Conservation (phyloP, 257 asterid genomes). For the Jacaranda mimosifolia region DNA sequence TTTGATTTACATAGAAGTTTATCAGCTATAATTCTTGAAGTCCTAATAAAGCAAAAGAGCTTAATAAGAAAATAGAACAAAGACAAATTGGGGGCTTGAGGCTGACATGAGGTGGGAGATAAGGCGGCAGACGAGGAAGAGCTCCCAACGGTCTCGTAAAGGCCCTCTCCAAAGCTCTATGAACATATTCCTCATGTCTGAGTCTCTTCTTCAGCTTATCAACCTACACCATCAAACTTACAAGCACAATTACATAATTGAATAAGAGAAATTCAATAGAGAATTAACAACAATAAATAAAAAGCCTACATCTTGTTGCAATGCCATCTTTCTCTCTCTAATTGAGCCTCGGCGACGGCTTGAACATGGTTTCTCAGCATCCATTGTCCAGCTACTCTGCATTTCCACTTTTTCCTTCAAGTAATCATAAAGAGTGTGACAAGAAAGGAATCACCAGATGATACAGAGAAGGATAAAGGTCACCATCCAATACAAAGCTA, state of each 20-base stretch:
- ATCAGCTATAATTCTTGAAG: not conserved
- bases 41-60: not conserved
- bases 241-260: not conserved
- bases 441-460: slow-evolving; percentile 48
- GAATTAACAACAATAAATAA: not conserved
- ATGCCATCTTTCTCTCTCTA: slow-evolving; percentile 77
- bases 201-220: slow-evolving; percentile 89
- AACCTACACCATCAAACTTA: slow-evolving; percentile 53
- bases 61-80: not conserved
- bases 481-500: slow-evolving; percentile 35
- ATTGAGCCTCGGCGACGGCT: slow-evolving; percentile 48
- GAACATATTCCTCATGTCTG: slow-evolving; percentile 91
- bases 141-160: slow-evolving; percentile 90
- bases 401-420: slow-evolving; percentile 62
- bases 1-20: no score
- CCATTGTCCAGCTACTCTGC: slow-evolving; percentile 52
- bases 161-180: slow-evolving; percentile 93
- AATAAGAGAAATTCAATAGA: not conserved
- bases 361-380: slow-evolving; percentile 56
- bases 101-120: slow-evolving; percentile 85
- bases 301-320: slow-evolving; percentile 77
- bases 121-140: slow-evolving; percentile 96
- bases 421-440: slow-evolving; percentile 41
- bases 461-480: slow-evolving; percentile 37
- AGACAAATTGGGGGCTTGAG: slow-evolving; percentile 10